Conservation (phyloP, 495 filamentous ascomycete genomes). For the Talaromyces ruber region DNA sequence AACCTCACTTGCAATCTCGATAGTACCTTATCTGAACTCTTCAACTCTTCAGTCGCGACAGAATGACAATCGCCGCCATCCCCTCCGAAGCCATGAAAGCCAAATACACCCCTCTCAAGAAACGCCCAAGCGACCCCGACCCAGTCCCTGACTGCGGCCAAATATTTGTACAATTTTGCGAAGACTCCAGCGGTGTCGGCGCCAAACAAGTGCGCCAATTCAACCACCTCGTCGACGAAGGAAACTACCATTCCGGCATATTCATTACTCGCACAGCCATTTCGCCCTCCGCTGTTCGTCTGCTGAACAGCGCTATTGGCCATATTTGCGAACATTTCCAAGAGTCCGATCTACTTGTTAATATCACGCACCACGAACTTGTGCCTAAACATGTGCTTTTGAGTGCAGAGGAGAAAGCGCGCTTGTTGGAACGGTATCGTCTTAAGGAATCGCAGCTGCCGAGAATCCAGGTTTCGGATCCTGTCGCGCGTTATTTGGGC, state of each 20-base stretch:
- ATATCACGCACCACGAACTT: slow-evolving; percentile 96
- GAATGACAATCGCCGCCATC: slow-evolving; percentile 77
- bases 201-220: slow-evolving; percentile 87
- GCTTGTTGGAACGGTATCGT: slow-evolving; percentile 77
- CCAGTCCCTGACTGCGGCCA: slow-evolving; percentile 67
- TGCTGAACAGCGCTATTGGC: slow-evolving; percentile 69
- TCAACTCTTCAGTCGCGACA: slow-evolving; percentile 52
- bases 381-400: slow-evolving; percentile 91
- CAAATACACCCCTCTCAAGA: slow-evolving; percentile 67
- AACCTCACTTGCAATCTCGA: not conserved
- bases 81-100: slow-evolving; percentile 75
- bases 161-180: slow-evolving; percentile 88
- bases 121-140: slow-evolving; percentile 48
- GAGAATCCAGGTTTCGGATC: slow-evolving; percentile 82
- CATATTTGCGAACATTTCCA: slow-evolving; percentile 86
- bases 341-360: slow-evolving; percentile 91
- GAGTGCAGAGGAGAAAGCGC: slow-evolving; percentile 78
- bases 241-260: slow-evolving; percentile 82
- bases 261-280: slow-evolving; percentile 76
- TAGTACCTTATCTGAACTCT: slow-evolving; percentile 17
- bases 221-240: slow-evolving; percentile 64
- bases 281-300: slow-evolving; percentile 60
- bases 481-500: slow-evolving; percentile 85
- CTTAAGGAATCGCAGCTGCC: slow-evolving; percentile 96
- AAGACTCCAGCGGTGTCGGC: slow-evolving; percentile 61